Base-by-base conservation (phyloP, 2,329 filamentous ascomycete genomes). In the Colletotrichum viniferum region DNA sequence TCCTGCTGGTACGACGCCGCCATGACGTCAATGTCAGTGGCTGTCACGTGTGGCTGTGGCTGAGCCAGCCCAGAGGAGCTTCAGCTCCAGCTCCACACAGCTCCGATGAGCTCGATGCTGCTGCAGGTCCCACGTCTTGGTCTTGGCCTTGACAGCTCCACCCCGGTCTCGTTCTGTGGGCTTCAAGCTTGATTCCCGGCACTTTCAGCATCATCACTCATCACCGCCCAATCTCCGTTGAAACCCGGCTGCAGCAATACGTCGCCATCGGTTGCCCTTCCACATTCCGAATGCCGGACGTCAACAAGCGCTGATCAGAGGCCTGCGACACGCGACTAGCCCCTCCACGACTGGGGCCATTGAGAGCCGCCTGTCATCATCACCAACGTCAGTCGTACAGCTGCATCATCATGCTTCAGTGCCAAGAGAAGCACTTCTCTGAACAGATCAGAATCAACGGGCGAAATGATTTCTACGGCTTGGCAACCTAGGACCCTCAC, bases 1-100 rank as follows among this genome's bases (percentile, higher is more conserved):
- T 43, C 16, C 7, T 30, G 18, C 5, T 56, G 6, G 64, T 16
- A 64, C 30, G 60, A 34, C 55, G 26, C n/a, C 32, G 28, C 16
- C 21, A 26, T 76, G 73, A 76, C 73, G 73, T 76, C 73, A 65
- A 63, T 63, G 8, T 38, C 21, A 1, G 48, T 65, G 21, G 14
- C 48, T 32, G 16, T 73, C 43, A 69, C 73, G 58, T 73, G 73
- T 13, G 13, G 30, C 21, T 28, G 43, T 65, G 48, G 63, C 63
- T 64, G 63, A 68, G 73, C 38, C 24, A 38, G 16, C 7, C 14
- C 34, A 58, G 58, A 55, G 69, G 68, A 64, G 43, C 71, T 63
- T 14, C 56, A 73, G 70, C 56, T 71, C 52, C 36, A 61, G 34
- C n/a, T 34, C 32, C n/a, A n/a, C n/a, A n/a, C 61, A 32, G 38